Percentiles rank a stretch among this genome's conserved stretches.
phyloP scores from a whole-genome alignment of 2,329 filamentous ascomycete species.

The Dendrostoma leiphaemia region DNA sequence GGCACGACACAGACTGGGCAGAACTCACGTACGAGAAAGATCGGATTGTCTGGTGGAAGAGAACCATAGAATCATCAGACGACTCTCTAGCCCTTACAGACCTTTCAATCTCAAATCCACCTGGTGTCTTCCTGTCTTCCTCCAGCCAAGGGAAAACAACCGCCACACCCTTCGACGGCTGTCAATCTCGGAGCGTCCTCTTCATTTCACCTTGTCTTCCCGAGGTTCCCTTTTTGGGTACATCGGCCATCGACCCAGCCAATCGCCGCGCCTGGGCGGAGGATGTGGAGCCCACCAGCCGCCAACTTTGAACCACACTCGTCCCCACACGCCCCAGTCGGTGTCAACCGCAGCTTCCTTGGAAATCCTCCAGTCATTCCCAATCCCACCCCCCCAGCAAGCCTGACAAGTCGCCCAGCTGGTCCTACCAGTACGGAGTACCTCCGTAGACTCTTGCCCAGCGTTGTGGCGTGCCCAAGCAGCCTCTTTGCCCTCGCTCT shows the following conservation, averaged over 20 bases:
- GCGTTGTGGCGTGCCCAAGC: too few relatives aligned
- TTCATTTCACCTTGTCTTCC: neutral
- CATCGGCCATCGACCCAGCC: conserved; percentile 10
- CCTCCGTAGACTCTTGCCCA: too few relatives aligned
- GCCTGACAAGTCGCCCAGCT: too few relatives aligned
- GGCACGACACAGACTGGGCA: too few relatives aligned
- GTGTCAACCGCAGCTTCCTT: neutral
- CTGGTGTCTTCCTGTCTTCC: conserved; percentile 1
- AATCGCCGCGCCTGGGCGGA: conserved; percentile 2
- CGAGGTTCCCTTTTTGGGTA: neutral
- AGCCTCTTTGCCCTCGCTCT: too few relatives aligned
- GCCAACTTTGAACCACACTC: conserved; percentile 3
- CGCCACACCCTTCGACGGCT: conserved; percentile 1
- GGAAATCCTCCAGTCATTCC: neutral
- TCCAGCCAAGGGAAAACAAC: conserved; percentile 12
- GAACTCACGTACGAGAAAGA: too few relatives aligned
- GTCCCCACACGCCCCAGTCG: neutral
- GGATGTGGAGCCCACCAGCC: conserved; percentile 5
- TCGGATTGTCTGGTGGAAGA: neutral
- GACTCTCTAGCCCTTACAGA: too few relatives aligned
- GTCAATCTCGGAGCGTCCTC: neutral
- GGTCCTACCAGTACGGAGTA: too few relatives aligned
- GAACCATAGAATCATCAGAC: too few relatives aligned
- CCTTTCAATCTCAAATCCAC: neutral
- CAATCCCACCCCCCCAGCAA: too few relatives aligned